A percentile compares a stretch with the other conserved stretches of the same genome.
Evolutionary conservation across 371 early-diverging fungal species (phyloP).

Genomic region (Parasitella parasitica): DNA sequence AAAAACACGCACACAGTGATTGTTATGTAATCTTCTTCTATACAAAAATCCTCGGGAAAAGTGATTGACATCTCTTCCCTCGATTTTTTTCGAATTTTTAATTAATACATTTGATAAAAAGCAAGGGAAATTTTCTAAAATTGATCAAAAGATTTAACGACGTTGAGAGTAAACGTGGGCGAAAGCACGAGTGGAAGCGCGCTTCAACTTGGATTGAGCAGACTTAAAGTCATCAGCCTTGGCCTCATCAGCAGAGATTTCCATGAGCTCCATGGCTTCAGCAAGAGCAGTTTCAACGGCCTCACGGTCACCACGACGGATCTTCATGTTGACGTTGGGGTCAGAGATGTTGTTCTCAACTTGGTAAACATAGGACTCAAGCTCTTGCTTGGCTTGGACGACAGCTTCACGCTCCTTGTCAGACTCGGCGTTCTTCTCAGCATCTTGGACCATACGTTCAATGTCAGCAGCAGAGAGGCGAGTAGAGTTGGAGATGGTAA

Average conservation of each 20-base stretch:
- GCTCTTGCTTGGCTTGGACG: conserved; percentile 83
- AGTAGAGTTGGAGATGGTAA: conserved; percentile 92
- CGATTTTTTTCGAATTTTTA: background rate
- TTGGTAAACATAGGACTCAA: conserved; percentile 89
- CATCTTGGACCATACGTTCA: conserved; percentile 88
- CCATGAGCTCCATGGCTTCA: conserved; percentile 86
- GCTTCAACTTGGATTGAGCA: conserved; percentile 93
- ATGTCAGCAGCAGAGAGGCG: conserved; percentile 90
- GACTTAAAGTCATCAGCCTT: conserved; percentile 85
- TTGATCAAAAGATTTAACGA: conserved; percentile 32
- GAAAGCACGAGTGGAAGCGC: conserved; percentile 77
- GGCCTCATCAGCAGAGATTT: conserved; percentile 74
- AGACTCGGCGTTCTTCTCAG: conserved; percentile 84
- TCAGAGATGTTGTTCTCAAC: conserved; percentile 81
- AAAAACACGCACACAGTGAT: background rate
- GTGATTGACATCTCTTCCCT: background rate
- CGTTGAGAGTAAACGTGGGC: conserved; percentile 63
- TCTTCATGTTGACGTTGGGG: conserved; percentile 75
- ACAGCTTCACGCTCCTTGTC: conserved; percentile 81
- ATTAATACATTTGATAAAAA: conserved; percentile 1
- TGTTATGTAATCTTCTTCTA: background rate
- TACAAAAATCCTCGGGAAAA: background rate
- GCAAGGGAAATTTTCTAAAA: conserved; percentile 2
- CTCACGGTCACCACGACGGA: conserved; percentile 83
- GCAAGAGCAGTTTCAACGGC: conserved; percentile 84